These are phyloP conservation scores for Nigrospora oryzae DNA, from an alignment of 2,329 filamentous ascomycete species.

Conservation along the genomic window DNA sequence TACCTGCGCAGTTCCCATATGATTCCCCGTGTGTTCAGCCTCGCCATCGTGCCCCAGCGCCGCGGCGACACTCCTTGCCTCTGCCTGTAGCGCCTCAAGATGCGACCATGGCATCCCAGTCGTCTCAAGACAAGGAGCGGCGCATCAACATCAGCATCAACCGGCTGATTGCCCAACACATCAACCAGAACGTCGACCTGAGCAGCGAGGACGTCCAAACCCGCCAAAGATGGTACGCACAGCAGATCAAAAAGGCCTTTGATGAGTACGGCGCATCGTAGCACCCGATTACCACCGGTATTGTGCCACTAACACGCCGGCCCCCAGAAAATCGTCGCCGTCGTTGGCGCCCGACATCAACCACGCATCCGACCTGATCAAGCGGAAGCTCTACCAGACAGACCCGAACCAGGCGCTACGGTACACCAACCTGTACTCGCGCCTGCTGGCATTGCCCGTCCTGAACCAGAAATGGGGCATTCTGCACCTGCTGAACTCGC, in stretches of 20 bases:
- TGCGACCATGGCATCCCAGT: slow-evolving; percentile 38
- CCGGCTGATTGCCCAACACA: slow-evolving; percentile 66
- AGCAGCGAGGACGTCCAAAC: slow-evolving; percentile 56
- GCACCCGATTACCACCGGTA: no score
- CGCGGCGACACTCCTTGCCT: no score
- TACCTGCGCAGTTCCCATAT: no score
- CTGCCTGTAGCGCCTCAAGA: slow-evolving; percentile 10
- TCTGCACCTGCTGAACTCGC: slow-evolving; percentile 78
- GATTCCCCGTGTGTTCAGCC: no score
- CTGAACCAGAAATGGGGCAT: slow-evolving; percentile 96
- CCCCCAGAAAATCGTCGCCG: slow-evolving; percentile 37
- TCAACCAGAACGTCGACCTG: slow-evolving; percentile 58
- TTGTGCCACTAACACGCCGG: no score
- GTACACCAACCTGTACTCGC: slow-evolving; percentile 86
- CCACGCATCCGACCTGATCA: slow-evolving; percentile 88
- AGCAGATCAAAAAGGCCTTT: slow-evolving; percentile 7
- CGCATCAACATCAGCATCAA: slow-evolving; percentile 74
- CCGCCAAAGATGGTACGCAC: slow-evolving; percentile 3
- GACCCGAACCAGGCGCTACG: slow-evolving; percentile 71
- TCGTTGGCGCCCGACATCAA: slow-evolving; percentile 66
- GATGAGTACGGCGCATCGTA: slow-evolving; percentile 2
- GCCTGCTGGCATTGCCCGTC: slow-evolving; percentile 82
- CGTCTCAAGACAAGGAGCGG: slow-evolving; percentile 47
- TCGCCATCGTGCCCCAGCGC: no score
- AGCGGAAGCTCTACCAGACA: slow-evolving; percentile 73